These are phyloP conservation scores for Geotrichum ghanense DNA, from an alignment of 805 yeast species.

Conservation along the genomic window DNA sequence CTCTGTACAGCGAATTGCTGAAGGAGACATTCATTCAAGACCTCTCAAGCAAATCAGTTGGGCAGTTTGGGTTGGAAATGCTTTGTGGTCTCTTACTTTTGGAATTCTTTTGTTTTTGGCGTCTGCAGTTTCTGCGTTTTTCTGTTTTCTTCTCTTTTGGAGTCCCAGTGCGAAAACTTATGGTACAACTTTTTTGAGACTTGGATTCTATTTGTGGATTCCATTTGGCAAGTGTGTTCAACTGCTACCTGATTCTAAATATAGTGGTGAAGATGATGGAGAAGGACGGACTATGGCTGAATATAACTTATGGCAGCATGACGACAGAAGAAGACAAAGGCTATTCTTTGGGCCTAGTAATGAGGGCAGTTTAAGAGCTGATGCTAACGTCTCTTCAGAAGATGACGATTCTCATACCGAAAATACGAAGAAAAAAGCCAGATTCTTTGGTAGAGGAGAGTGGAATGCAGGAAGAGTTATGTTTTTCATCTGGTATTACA, in stretches of 20 bases:
- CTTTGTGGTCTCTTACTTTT: constrained; percentile 60
- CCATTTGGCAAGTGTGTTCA: constrained; percentile 91
- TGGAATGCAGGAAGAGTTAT: constrained; percentile 80
- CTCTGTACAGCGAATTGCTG: constrained; percentile 85
- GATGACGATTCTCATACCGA: constrained; percentile 7
- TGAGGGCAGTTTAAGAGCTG: no score
- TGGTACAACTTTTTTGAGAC: constrained; percentile 43
- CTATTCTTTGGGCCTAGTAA: constrained; percentile 61
- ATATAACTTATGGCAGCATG: constrained; percentile 77
- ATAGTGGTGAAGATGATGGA: constrained; percentile 74
- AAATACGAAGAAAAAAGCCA: constrained; percentile 17
- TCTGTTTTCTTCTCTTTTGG: constrained; percentile 33
- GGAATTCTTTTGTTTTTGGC: constrained; percentile 52
- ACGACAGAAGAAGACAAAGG: constrained; percentile 42
- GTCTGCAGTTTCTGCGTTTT: constrained; percentile 39
- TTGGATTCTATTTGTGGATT: constrained; percentile 58
- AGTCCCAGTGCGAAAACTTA: constrained; percentile 46
- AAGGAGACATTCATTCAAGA: constrained; percentile 82
- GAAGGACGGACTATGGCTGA: constrained; percentile 81
- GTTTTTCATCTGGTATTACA: constrained; percentile 62
- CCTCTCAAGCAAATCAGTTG: constrained; percentile 40
- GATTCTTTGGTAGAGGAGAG: constrained; percentile 83
- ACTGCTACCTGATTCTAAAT: constrained; percentile 65
- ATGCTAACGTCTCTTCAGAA: background rate
- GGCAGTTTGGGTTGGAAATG: constrained; percentile 57